phyloP scores from a whole-genome alignment of 345 rosid genomes.

The Camelina laxa region DNA sequence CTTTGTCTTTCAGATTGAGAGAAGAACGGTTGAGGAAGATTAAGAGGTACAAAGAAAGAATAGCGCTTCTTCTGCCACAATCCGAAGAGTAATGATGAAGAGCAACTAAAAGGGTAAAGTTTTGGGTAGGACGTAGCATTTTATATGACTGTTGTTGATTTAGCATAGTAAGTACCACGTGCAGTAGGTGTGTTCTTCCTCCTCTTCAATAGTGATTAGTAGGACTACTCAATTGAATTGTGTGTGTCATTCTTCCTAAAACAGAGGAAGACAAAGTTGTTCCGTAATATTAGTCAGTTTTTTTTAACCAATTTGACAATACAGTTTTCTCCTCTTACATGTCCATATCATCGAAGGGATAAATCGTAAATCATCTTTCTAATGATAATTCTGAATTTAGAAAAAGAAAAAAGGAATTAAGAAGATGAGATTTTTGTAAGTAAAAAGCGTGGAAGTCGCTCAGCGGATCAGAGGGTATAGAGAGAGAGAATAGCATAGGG shows the following conservation, averaged over 20 bases:
- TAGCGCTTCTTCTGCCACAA: slow-evolving; percentile 82
- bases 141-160: slow-evolving; percentile 26
- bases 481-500: slow-evolving; percentile 55
- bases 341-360: background rate
- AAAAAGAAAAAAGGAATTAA: too few relatives aligned
- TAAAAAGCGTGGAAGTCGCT: background rate
- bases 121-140: slow-evolving; percentile 33
- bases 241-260: background rate
- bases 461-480: background rate
- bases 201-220: slow-evolving; percentile 1
- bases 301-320: background rate
- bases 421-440: background rate
- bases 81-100: slow-evolving; percentile 53
- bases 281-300: background rate
- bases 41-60: slow-evolving; percentile 79
- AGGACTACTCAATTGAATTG: slow-evolving; percentile 3
- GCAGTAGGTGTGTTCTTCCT: slow-evolving; percentile 1
- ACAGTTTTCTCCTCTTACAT: background rate
- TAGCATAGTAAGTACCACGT: slow-evolving; percentile 15
- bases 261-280: background rate
- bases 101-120: slow-evolving; percentile 27
- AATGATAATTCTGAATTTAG: too few relatives aligned
- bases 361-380: background rate
- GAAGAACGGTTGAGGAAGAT: slow-evolving; percentile 74
- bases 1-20: slow-evolving; percentile 53